Base-by-base conservation (phyloP, 179 eudicot genomes). In the Actinidia arguta region DNA sequence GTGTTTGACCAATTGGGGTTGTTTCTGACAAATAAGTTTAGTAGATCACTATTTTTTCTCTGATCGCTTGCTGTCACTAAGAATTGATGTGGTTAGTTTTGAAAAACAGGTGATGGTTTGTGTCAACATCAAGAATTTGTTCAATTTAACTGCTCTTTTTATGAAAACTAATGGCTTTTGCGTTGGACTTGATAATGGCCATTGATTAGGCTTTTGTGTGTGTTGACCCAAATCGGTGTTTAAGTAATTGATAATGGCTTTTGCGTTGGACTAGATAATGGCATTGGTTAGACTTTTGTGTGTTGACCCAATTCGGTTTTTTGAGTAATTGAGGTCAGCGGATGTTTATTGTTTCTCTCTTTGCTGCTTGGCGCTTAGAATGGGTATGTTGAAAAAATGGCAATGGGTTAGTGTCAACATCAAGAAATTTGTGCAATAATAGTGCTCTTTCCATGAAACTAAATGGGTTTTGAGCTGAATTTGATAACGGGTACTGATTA, bases 121-220 rank as follows among this genome's bases (percentile, higher is more conserved):
- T 76, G 55, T 44, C 46, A 3, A 18, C 6, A 8, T n/a, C 54
- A 25, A 17, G 8, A 31, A 54, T 78, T 58, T n/a, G 39, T 18
- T 75, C 3, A 27, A 16, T 56, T 59, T 17, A 20, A 24, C 62
- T 59, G 17, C 1, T 46, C 27, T 10, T 24, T 39, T 39, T 20
- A 14, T 72, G 75, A 8, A 44, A 48, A 47, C 48, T 78, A 8
- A 9, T 78, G 24, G 70, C 59, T 78, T 27, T 48, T 75, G 52
- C 64, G 42, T 75, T 69, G 5, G 17, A 50, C 67, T 74, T 80
- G 55, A 61, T 50, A 48, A 56, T 52, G 75, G 64, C 3, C 8
- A 2, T n/a, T 3, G 3, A 58, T 58, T 1, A 18, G 22, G n/a
- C 62, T 11, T 58, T 58, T 48, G n/a, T n/a, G n/a, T n/a, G n/a